Percentiles rank a stretch among this genome's conserved stretches.
phyloP scores from a whole-genome alignment of 768 basidiomycete species.

The Steccherinum ochraceum region DNA sequence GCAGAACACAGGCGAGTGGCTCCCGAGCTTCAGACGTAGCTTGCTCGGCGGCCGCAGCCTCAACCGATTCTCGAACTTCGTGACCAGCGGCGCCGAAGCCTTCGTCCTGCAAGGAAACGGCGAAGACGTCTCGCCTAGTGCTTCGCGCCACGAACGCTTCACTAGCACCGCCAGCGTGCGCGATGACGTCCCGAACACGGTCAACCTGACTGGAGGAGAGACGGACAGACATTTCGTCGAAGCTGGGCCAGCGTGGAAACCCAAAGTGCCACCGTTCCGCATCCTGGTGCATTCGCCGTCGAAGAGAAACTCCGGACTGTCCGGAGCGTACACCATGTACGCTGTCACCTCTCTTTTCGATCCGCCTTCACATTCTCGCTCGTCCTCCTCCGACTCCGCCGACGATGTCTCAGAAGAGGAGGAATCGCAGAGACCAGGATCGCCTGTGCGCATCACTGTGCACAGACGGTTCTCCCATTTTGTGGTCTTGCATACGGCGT shows the following conservation, averaged over 20 bases:
- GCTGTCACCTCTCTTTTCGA: constrained; percentile 70
- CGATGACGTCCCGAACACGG: constrained; percentile 2
- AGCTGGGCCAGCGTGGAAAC: constrained; percentile 64
- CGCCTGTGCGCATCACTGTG: constrained; percentile 61
- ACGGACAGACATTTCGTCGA: constrained; percentile 70
- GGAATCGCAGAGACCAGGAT: constrained; percentile 17
- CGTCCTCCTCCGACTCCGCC: constrained; percentile 1
- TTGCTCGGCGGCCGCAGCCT: constrained; percentile 72
- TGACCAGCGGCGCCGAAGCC: constrained; percentile 80
- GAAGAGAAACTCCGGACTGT: constrained; percentile 60
- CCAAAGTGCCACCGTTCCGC: constrained; percentile 65
- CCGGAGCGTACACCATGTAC: constrained; percentile 72
- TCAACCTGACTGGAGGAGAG: constrained; percentile 27
- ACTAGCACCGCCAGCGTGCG: constrained; percentile 33
- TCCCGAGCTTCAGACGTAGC: constrained; percentile 66
- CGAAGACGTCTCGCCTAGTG: constrained; percentile 24
- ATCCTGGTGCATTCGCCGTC: constrained; percentile 76
- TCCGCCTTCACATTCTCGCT: constrained; percentile 13
- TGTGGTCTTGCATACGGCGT: constrained; percentile 64
- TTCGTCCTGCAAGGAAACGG: constrained; percentile 67
- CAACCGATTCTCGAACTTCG: constrained; percentile 83
- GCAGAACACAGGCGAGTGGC: constrained; percentile 72
- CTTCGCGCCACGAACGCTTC: constrained; percentile 25
- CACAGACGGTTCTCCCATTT: constrained; percentile 84
- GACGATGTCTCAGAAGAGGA: constrained; percentile 15